Conservation (phyloP, 495 filamentous ascomycete genomes). For the Aspergillus panamensis region DNA sequence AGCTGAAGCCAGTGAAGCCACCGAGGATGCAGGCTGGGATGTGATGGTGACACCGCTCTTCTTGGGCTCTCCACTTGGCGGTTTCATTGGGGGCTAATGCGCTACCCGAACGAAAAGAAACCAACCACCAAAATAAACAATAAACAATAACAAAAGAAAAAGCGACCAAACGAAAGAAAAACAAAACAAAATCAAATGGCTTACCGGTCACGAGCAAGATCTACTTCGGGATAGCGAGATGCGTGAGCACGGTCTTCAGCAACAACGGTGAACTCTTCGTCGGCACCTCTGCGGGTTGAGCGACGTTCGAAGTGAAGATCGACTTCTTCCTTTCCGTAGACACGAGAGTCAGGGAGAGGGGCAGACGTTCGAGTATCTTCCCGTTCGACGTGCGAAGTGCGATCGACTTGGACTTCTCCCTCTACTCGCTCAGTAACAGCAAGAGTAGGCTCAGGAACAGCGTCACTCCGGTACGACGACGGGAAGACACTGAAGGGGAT, state of each 20-base stretch:
- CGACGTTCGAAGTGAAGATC: slow-evolving; percentile 62
- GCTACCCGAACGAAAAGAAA: neutral
- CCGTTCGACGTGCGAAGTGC: slow-evolving; percentile 80
- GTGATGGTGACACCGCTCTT: slow-evolving; percentile 26
- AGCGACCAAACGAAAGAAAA: slow-evolving; percentile 5
- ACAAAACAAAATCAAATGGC: slow-evolving; percentile 4
- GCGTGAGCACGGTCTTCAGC: slow-evolving; percentile 23
- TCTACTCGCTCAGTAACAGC: slow-evolving; percentile 69
- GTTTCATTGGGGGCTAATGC: slow-evolving; percentile 13
- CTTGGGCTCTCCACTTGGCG: slow-evolving; percentile 24
- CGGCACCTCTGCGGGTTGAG: slow-evolving; percentile 32
- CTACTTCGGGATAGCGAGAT: slow-evolving; percentile 44
- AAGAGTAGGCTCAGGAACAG: slow-evolving; percentile 73
- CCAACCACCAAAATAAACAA: slow-evolving; percentile 14
- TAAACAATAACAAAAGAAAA: slow-evolving; percentile 1
- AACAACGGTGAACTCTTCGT: slow-evolving; percentile 41
- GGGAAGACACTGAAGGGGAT: slow-evolving; percentile 99
- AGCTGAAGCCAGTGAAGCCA: slow-evolving; percentile 21
- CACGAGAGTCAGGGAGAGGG: slow-evolving; percentile 62
- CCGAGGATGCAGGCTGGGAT: slow-evolving; percentile 3
- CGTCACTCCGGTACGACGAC: slow-evolving; percentile 92
- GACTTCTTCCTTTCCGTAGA: slow-evolving; percentile 78
- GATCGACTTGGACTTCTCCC: slow-evolving; percentile 81
- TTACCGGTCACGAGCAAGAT: slow-evolving; percentile 55
- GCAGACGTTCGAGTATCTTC: slow-evolving; percentile 76